Base-by-base conservation (phyloP, 2,329 filamentous ascomycete genomes). In the Fusarium brevicatenulatum region DNA sequence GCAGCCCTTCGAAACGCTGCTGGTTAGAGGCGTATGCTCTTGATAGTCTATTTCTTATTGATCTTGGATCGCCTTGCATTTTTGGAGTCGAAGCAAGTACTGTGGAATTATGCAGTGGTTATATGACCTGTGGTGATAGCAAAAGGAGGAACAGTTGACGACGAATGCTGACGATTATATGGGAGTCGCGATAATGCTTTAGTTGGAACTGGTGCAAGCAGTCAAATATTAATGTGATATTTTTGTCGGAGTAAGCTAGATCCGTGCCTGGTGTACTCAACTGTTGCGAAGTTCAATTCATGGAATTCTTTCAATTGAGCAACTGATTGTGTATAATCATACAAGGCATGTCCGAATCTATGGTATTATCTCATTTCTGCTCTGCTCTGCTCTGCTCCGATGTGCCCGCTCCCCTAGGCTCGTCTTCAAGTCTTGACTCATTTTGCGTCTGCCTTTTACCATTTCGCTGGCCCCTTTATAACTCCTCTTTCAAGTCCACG, bases 1-100 rank as follows among this genome's bases (percentile, higher is more conserved):
- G 88, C 88, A 5, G 86, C 87, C 54, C 74, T 79, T 56, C 83
- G 88, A 66, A 90, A 89, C 62, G 83, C 82, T 8, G 81, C 82
- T 42, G 84, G 83, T 44, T 87, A 75, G 30, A 21, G 16, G 39
- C 8, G 28, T 30, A 19, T 13, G 32, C 16, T 13, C n/a, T 19
- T 9, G 39, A 16, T 34, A 16, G 13, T 8, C 19, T 30, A n/a
- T 25, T 32, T n/a, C 15, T 18, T 21, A 19, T 55, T 15, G 4
- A 15, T 50, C n/a, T 9, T 42, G 16, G 39, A 25, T 23, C 12
- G 13, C 7, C 13, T 9, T 19, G 25, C 39, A 46, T 52, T 32
- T 32, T 25, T 12, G 30, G 57, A 57, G 66, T 30, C 30, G 36
- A 28, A 44, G 59, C 44, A 46, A 39, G 16, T 34, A 32, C 13